phyloP scores from a whole-genome alignment of 1,284 basidiomycete species.

The Hypsizygus ulmarius region DNA sequence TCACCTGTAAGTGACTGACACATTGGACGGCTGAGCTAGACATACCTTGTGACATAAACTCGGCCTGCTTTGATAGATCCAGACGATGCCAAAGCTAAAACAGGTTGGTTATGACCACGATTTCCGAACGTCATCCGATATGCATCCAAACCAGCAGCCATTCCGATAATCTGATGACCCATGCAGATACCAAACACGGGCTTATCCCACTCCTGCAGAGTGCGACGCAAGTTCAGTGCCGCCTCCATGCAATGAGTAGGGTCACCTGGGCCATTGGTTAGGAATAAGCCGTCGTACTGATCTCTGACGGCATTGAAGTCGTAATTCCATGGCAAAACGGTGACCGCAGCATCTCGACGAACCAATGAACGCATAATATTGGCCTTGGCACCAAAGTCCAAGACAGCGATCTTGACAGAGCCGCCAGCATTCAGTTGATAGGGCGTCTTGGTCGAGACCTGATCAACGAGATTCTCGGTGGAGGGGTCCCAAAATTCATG shows the following conservation, averaged over 20 bases:
- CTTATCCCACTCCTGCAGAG: constrained; percentile 85
- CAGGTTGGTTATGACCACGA: constrained; percentile 99
- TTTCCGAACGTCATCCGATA: constrained; percentile 98
- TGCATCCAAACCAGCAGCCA: constrained; percentile 94
- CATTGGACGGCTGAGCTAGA: constrained; percentile 15
- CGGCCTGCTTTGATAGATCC: constrained; percentile 93
- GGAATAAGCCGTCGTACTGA: constrained; percentile 92
- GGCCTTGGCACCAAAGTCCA: constrained; percentile 97
- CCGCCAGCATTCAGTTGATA: constrained; percentile 89
- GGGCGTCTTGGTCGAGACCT: constrained; percentile 84
- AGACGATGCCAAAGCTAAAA: constrained; percentile 86
- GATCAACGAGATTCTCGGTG: constrained; percentile 88
- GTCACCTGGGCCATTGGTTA: constrained; percentile 96
- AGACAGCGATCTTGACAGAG: constrained; percentile 88
- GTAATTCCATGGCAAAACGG: constrained; percentile 96
- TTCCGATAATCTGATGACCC: constrained; percentile 97
- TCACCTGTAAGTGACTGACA: background rate
- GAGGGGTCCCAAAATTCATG: constrained; percentile 92
- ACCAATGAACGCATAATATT: constrained; percentile 95
- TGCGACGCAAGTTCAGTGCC: constrained; percentile 75
- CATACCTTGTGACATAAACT: constrained; percentile 93
- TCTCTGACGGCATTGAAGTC: constrained; percentile 92
- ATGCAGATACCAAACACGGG: constrained; percentile 99
- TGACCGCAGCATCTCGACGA: constrained; percentile 87
- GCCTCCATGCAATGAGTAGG: constrained; percentile 90